phyloP scores from a whole-genome alignment of 164 flowering plant genomes.

The Sextonia rubra region DNA sequence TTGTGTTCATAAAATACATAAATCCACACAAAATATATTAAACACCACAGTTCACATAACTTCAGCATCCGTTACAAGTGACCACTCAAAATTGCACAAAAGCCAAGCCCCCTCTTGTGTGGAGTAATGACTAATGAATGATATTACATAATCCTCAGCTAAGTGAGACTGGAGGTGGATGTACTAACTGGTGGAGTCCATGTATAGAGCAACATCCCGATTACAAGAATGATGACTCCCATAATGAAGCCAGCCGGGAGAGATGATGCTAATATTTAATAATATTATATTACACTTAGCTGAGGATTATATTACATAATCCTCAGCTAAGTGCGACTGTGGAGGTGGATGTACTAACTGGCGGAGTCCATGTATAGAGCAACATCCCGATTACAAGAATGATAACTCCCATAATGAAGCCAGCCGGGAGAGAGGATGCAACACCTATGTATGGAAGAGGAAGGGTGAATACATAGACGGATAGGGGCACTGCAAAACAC shows the following conservation, averaged over 20 bases:
- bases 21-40: no score
- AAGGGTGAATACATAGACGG: slow-evolving; percentile 76
- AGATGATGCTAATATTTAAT: slow-evolving; percentile 60
- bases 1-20: no score
- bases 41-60: no score
- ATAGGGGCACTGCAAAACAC: slow-evolving; percentile 61
- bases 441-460: slow-evolving; percentile 86
- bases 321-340: background rate
- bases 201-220: slow-evolving; percentile 64
- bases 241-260: slow-evolving; percentile 77
- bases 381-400: slow-evolving; percentile 73
- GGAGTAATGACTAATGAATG: background rate
- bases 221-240: slow-evolving; percentile 57
- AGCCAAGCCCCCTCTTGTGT: background rate
- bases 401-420: slow-evolving; percentile 63
- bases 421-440: slow-evolving; percentile 70
- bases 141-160: no score
- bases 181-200: slow-evolving; percentile 45
- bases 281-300: no score
- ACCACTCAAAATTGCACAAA: background rate
- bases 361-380: slow-evolving; percentile 61
- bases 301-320: no score
- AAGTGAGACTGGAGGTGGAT: background rate
- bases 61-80: background rate
- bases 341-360: background rate